Base-by-base conservation (phyloP, 257 asterid species). In the Solanum phureja region DNA sequence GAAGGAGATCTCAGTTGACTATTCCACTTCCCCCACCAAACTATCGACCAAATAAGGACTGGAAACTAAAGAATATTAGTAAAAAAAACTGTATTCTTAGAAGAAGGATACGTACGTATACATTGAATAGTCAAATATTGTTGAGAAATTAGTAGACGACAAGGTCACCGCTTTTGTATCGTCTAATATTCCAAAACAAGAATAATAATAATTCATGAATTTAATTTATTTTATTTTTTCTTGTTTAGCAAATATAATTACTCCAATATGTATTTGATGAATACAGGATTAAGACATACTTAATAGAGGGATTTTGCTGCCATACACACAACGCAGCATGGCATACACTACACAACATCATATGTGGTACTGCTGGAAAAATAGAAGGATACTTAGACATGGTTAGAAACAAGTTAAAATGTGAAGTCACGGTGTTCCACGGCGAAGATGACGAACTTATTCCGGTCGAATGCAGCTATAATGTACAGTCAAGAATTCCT, bases 281-380 rank as follows among this genome's bases (percentile, higher is more conserved):
- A 23, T 83, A 9, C 94, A 97, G 99, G 94, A 88, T 97, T 27
- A 92, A 93, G 71, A 95, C 96, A n/a, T 97, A 95, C 87, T 88
- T 97, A 94, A 91, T 97, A 56, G 99, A 97, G 76, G 97, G 98
- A 23, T 97, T 97, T 87, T 95, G 94, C 90, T 92, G 94, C 24
- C 99, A 97, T 92, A 95, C 99, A 1, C 99, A 97, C 91, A 96
- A 95, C 52, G 95, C 99, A 0, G 98, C 99, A 19, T 97, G 99
- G 99, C 99, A 97, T 38, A 97, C 99, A 0, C 94, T 97, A 5
- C 99, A 97, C 95, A 97, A 97, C 90, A 92, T 97, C 3, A 94
- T 97, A 1, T 96, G 97, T 14, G 99, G 99, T 8, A 95, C 98
- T 5, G 99, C 98, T 5, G 94, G 90, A 2, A 95, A 94, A 87